A percentile compares a stretch with the other conserved stretches of the same genome.
These are phyloP conservation scores for Russula brevipes DNA, from an alignment of 768 basidiomycete species.

Conservation along the genomic window DNA sequence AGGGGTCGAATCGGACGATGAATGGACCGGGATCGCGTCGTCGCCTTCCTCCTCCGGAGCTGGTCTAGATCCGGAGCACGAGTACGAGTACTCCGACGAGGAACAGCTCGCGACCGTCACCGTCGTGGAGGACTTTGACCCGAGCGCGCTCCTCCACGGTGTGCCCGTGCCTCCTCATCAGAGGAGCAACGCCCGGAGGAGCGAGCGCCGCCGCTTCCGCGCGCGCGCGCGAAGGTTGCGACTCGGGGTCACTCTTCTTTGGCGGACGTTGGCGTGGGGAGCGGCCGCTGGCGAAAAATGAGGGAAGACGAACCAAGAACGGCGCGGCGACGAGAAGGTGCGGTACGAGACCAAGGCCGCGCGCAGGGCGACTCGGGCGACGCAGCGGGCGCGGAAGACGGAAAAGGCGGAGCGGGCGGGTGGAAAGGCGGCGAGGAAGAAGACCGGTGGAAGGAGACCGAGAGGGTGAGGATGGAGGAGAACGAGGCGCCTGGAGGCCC, in stretches of 20 bases:
- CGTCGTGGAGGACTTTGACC: slow-evolving; percentile 88
- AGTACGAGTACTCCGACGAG: slow-evolving; percentile 64
- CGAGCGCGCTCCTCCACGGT: slow-evolving; percentile 53
- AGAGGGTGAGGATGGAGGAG: background rate
- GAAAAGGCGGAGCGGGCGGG: slow-evolving; percentile 73
- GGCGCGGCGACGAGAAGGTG: slow-evolving; percentile 32
- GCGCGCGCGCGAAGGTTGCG: slow-evolving; percentile 25
- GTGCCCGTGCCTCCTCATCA: background rate
- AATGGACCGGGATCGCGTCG: slow-evolving; percentile 43
- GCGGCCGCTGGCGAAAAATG: slow-evolving; percentile 28
- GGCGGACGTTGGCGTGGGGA: background rate
- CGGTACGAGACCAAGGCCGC: slow-evolving; percentile 70
- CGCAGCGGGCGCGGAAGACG: slow-evolving; percentile 57
- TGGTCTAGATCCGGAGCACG: slow-evolving; percentile 41
- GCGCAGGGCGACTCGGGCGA: slow-evolving; percentile 53
- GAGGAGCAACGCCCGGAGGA: slow-evolving; percentile 9
- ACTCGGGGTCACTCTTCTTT: background rate
- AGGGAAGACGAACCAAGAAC: slow-evolving; percentile 8
- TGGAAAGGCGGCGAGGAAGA: slow-evolving; percentile 50
- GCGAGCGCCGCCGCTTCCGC: slow-evolving; percentile 24
- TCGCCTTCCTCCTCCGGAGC: slow-evolving; percentile 29
- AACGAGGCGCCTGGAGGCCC: no score
- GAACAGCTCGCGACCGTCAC: slow-evolving; percentile 86
- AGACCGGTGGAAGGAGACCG: slow-evolving; percentile 22
- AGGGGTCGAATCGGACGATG: slow-evolving; percentile 39